These are phyloP conservation scores for Aureobasidium leucospermi DNA, from an alignment of 2,329 filamentous ascomycete species.

Conservation along the genomic window DNA sequence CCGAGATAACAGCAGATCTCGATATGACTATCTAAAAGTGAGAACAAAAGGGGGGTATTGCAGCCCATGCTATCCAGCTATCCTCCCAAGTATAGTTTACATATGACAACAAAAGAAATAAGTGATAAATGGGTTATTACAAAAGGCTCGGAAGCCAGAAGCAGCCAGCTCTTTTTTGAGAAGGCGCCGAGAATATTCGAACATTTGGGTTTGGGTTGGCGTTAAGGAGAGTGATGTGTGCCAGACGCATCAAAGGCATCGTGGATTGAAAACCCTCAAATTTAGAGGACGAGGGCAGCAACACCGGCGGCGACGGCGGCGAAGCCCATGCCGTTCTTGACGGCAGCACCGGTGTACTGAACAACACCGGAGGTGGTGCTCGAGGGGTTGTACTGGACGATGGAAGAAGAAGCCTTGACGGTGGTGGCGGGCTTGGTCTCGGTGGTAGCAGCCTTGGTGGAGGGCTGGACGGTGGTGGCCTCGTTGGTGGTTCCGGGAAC, in stretches of 20 bases:
- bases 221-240: conserved; percentile 1
- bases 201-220: neutral
- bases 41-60: neutral
- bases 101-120: neutral
- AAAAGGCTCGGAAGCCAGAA: neutral
- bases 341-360: conserved; percentile 11
- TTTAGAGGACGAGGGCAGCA: conserved; percentile 9
- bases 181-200: neutral
- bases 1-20: neutral
- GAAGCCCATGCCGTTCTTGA: conserved; percentile 10
- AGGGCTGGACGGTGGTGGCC: neutral
- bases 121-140: neutral
- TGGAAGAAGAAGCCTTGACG: neutral
- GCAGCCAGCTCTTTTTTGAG: neutral
- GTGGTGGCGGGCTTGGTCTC: neutral
- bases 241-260: conserved; percentile 6
- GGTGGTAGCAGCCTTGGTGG: neutral
- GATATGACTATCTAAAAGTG: neutral
- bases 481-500: neutral
- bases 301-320: conserved; percentile 11
- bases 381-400: neutral
- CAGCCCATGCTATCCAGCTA: neutral
- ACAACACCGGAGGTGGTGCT: neutral
- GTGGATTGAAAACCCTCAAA: neutral
- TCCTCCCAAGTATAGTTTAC: neutral